Conservation (phyloP, 2,329 filamentous ascomycete genomes). For the Laburnicola sp. region DNA sequence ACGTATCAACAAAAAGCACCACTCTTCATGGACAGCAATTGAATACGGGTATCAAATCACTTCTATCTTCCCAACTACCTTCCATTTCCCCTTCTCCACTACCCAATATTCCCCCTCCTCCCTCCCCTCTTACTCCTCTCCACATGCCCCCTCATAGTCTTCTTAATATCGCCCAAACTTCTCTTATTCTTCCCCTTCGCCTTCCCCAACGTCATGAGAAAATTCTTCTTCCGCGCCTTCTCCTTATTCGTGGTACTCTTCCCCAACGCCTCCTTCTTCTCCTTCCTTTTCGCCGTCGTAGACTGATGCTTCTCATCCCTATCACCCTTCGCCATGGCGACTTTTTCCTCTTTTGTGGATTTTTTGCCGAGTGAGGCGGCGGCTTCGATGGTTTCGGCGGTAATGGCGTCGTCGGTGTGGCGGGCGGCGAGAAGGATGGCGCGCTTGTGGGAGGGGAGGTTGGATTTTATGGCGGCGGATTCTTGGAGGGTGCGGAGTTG, state of each 20-base stretch:
- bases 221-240: conserved; percentile 97
- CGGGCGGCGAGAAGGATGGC: conserved; percentile 52
- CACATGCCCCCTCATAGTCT: conserved; percentile 78
- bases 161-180: conserved; percentile 82
- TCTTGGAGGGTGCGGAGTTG: conserved; percentile 88
- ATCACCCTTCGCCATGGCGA: conserved; percentile 80
- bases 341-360: conserved; percentile 84
- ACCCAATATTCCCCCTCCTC: conserved; percentile 68
- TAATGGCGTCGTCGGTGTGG: conserved; percentile 84
- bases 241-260: conserved; percentile 98
- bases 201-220: conserved; percentile 96
- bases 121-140: conserved; percentile 84
- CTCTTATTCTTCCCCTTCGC: conserved; percentile 94
- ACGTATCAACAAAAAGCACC: too few relatives aligned
- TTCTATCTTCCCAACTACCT: not conserved
- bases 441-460: conserved; percentile 52
- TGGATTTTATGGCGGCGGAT: conserved; percentile 69
- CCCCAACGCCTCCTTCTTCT: conserved; percentile 83
- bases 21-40: too few relatives aligned
- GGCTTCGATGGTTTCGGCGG: conserved; percentile 88
- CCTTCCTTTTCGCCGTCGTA: conserved; percentile 79
- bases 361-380: conserved; percentile 77
- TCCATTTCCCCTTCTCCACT: not conserved
- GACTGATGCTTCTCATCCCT: conserved; percentile 84
- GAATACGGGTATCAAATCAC: conserved; percentile 15